Percentiles rank a stretch among this genome's conserved stretches.
Evolutionary conservation across 2,329 filamentous ascomycete genomes (phyloP).

Genomic region (Talaromyces sp.): DNA sequence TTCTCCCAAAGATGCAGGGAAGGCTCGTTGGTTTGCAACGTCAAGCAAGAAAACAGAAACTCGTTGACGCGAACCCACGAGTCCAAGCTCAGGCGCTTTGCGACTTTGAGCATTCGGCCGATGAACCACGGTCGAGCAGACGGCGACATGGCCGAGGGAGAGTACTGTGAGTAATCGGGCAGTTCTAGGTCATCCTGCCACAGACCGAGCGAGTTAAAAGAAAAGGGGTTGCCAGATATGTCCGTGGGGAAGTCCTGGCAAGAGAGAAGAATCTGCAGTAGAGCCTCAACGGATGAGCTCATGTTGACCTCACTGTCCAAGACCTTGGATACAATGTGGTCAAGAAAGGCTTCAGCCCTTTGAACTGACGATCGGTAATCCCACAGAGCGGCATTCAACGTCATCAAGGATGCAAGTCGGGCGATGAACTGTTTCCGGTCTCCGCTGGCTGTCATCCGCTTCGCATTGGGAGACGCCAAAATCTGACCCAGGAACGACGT

Average conservation of each 20-base stretch:
- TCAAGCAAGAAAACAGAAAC: slow-evolving; percentile 33
- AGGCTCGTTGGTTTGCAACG: slow-evolving; percentile 21
- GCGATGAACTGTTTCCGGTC: slow-evolving; percentile 37
- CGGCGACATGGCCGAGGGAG: slow-evolving; percentile 18
- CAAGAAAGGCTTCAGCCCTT: slow-evolving; percentile 29
- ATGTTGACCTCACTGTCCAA: slow-evolving; percentile 31
- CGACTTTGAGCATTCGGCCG: slow-evolving; percentile 37
- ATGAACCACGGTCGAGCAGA: slow-evolving; percentile 36
- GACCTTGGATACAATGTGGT: slow-evolving; percentile 26
- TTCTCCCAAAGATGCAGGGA: slow-evolving; percentile 26
- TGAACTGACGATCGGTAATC: slow-evolving; percentile 31
- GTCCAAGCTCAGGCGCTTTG: slow-evolving; percentile 29
- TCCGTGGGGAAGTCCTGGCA: slow-evolving; percentile 26
- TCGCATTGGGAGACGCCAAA: slow-evolving; percentile 27
- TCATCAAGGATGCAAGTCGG: slow-evolving; percentile 31
- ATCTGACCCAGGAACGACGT: slow-evolving; percentile 29
- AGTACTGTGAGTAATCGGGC: slow-evolving; percentile 27
- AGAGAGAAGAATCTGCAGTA: slow-evolving; percentile 35
- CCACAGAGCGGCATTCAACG: slow-evolving; percentile 37
- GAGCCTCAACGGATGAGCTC: slow-evolving; percentile 34
- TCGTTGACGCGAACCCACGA: slow-evolving; percentile 33
- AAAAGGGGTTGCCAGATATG: neutral
- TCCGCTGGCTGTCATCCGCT: slow-evolving; percentile 30
- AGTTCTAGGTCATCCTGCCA: neutral
- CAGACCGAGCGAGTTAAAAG: neutral